Conservation (phyloP, 805 yeast species). For the Candida easanensis region DNA sequence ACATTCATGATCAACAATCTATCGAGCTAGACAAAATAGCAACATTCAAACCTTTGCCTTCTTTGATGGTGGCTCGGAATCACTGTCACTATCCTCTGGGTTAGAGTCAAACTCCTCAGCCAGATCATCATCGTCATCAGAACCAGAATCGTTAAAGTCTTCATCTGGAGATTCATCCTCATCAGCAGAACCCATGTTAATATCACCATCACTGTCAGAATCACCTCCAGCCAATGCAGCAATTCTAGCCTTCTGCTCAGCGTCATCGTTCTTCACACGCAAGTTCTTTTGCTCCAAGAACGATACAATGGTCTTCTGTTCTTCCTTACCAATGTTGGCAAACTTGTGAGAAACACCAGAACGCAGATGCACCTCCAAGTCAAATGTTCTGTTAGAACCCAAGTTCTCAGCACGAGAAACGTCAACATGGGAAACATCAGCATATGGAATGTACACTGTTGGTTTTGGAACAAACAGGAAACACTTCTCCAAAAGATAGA, state of each 20-base stretch:
- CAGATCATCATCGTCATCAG: constrained; percentile 52
- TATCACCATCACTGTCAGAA: constrained; percentile 43
- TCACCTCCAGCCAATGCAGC: constrained; percentile 66
- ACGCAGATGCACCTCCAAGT: constrained; percentile 73
- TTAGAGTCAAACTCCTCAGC: constrained; percentile 30
- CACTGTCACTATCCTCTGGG: constrained; percentile 19
- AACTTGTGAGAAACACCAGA: constrained; percentile 73
- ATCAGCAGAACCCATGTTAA: constrained; percentile 71
- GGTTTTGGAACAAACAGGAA: constrained; percentile 92
- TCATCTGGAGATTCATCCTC: constrained; percentile 83
- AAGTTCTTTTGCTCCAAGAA: constrained; percentile 77
- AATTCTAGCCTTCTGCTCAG: constrained; percentile 77
- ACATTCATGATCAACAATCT: too few relatives aligned
- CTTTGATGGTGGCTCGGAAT: constrained; percentile 37
- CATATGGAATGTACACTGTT: constrained; percentile 83
- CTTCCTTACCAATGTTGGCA: constrained; percentile 87
- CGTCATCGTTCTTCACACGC: constrained; percentile 83
- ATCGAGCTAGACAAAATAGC: too few relatives aligned
- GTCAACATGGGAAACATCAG: constrained; percentile 72
- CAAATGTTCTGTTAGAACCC: constrained; percentile 84
- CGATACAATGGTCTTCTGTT: constrained; percentile 74
- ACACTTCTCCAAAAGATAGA: constrained; percentile 90
- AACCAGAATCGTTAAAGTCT: constrained; percentile 60
- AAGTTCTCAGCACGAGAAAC: constrained; percentile 83
- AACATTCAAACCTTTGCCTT: constrained; percentile 32